Conservation (phyloP, 345 rosid species). For the Bruguiera gymnorhiza region DNA sequence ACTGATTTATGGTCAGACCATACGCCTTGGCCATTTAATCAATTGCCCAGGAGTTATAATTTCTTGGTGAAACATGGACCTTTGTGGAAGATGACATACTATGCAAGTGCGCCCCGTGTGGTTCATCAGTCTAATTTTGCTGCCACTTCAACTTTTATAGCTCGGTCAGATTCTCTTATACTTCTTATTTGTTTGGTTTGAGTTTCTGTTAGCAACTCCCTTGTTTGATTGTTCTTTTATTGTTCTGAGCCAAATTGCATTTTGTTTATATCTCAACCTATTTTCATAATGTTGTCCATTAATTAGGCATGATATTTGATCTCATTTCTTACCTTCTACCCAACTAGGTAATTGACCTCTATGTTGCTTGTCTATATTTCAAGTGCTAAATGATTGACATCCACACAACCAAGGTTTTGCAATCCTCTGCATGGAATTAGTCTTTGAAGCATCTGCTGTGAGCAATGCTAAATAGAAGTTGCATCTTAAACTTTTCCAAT, state of each 20-base stretch:
- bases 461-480: too few relatives aligned
- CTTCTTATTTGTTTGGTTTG: slow-evolving; percentile 5
- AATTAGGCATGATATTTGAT: background rate
- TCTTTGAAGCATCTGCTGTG: too few relatives aligned
- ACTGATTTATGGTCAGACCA: slow-evolving; percentile 99
- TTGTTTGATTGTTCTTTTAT: background rate
- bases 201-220: background rate
- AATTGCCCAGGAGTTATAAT: slow-evolving; percentile 91
- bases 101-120: slow-evolving; percentile 82
- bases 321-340: background rate
- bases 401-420: too few relatives aligned
- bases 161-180: slow-evolving; percentile 60
- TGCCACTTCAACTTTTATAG: slow-evolving; percentile 91
- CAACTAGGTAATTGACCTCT: background rate
- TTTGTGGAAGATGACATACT: slow-evolving; percentile 88
- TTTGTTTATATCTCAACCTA: background rate
- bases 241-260: background rate
- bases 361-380: background rate
- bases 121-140: slow-evolving; percentile 95
- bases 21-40: slow-evolving; percentile 99
- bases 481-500: too few relatives aligned
- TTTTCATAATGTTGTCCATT: background rate
- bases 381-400: background rate
- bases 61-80: slow-evolving; percentile 94
- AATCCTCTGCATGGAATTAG: too few relatives aligned